Evolutionary conservation across 768 basidiomycete species (phyloP).

Genomic region (Hebeloma cylindrosporum): DNA sequence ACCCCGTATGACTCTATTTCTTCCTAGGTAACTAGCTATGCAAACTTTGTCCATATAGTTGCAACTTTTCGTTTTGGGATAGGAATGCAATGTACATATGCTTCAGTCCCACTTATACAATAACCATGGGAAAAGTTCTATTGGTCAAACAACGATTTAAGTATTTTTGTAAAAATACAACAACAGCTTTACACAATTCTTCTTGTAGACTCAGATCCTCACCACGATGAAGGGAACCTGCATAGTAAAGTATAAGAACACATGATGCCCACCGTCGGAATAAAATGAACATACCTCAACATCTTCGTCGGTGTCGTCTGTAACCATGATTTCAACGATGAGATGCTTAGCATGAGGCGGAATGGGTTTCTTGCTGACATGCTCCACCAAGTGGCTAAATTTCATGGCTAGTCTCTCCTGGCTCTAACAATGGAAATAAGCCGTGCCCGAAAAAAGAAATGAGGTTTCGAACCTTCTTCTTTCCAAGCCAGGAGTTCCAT

Average conservation of each 20-base stretch:
- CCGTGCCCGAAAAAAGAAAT: slow-evolving; percentile 1
- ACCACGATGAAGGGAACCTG: slow-evolving; percentile 87
- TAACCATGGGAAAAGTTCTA: not conserved
- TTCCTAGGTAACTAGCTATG: slow-evolving; percentile 51
- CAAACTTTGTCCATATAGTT: slow-evolving; percentile 24
- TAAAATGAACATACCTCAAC: slow-evolving; percentile 66
- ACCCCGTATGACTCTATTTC: slow-evolving; percentile 18
- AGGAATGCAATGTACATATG: slow-evolving; percentile 35
- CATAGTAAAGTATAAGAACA: not conserved
- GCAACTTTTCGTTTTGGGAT: slow-evolving; percentile 26
- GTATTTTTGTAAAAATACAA: slow-evolving; percentile 4
- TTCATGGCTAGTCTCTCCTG: slow-evolving; percentile 87
- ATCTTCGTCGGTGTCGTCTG: slow-evolving; percentile 90
- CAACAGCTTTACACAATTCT: not conserved
- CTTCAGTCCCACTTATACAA: slow-evolving; percentile 23
- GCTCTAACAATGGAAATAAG: slow-evolving; percentile 46
- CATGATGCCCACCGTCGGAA: no score
- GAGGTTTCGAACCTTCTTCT: slow-evolving; percentile 74
- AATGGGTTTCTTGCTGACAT: slow-evolving; percentile 92
- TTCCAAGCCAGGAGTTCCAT: slow-evolving; percentile 91
- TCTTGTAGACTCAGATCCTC: slow-evolving; percentile 56
- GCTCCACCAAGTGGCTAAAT: slow-evolving; percentile 89
- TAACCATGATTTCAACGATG: slow-evolving; percentile 92
- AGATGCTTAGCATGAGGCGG: slow-evolving; percentile 81
- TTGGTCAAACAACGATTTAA: slow-evolving; percentile 12